Conservation (phyloP, 2,329 filamentous ascomycete species). For the Trichophyton benhamiae region DNA sequence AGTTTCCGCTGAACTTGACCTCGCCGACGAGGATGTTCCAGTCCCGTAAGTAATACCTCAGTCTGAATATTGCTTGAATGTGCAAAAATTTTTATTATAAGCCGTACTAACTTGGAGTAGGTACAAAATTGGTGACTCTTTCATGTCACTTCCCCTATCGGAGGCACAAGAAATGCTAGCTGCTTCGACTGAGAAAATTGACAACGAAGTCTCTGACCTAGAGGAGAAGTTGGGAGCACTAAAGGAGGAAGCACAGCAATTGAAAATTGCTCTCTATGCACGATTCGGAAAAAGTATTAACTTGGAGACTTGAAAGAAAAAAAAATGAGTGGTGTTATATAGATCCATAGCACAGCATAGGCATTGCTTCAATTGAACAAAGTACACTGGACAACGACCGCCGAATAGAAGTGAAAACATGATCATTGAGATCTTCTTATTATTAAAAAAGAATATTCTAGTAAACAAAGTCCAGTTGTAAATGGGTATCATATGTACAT, state of each 20-base stretch:
- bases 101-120: slow-evolving; percentile 35
- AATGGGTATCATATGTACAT: slow-evolving; percentile 3
- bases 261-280: slow-evolving; percentile 88
- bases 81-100: background rate
- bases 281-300: slow-evolving; percentile 96
- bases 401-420: background rate
- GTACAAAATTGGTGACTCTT: slow-evolving; percentile 94
- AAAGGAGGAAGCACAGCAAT: slow-evolving; percentile 72
- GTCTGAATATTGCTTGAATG: background rate
- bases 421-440: background rate
- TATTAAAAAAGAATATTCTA: background rate
- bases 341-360: background rate
- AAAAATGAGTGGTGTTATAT: background rate
- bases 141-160: slow-evolving; percentile 71
- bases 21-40: slow-evolving; percentile 87
- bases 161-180: slow-evolving; percentile 80
- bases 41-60: slow-evolving; percentile 56
- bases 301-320: slow-evolving; percentile 45
- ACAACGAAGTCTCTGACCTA: slow-evolving; percentile 60
- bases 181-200: slow-evolving; percentile 57
- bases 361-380: background rate
- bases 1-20: slow-evolving; percentile 76
- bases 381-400: background rate
- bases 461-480: background rate
- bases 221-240: slow-evolving; percentile 66